Base-by-base conservation (phyloP, 805 yeast species). In the Candida maltosa region DNA sequence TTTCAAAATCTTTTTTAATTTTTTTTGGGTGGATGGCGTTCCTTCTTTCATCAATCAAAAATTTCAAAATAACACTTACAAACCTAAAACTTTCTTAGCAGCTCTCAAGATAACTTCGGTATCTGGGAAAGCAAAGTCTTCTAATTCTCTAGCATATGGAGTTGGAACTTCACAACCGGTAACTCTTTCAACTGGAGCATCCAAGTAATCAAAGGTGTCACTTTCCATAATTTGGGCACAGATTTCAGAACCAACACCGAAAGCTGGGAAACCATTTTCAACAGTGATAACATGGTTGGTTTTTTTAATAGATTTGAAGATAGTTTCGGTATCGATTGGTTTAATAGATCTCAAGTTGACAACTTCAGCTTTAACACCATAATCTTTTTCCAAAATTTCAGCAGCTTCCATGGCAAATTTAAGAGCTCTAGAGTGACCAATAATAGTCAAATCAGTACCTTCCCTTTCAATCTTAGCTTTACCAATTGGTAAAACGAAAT, bases 141-240 rank as follows among this genome's bases (percentile, higher is more conserved):
- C 99, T 61, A 93, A 78, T 70, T 83, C 89, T 66, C 80, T 78
- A 52, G 96, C 96, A 62, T 93, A 93, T 47, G 99, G 99, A 51
- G 98, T 93, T 66, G 99, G 99, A 21, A 89, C 97, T 73, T 93
- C 99, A 60, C 97, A 95, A 65, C 98, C 98, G 41, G 98, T 93
- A 55, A 89, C 91, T 76, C 99, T 87, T 73, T 83, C 95, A 49
- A 93, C 87, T 52, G 99, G 99, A 42, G 97, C 95, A 69, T 93
- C 99, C 59, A 93, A 78, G 78, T 88, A 87, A 69, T 93, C 98
- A 50, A 93, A 93, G 35, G 95, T 97, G 69, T 89, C 97, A 40
- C 94, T 80, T 73, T 93, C 99, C 96, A 93, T 88, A 60, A 93
- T 75, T 70, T 88, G 96, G 44, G 97, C 98, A 62, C 89, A 79